phyloP scores from a whole-genome alignment of 768 basidiomycete species.

The Astraeus odoratus region DNA sequence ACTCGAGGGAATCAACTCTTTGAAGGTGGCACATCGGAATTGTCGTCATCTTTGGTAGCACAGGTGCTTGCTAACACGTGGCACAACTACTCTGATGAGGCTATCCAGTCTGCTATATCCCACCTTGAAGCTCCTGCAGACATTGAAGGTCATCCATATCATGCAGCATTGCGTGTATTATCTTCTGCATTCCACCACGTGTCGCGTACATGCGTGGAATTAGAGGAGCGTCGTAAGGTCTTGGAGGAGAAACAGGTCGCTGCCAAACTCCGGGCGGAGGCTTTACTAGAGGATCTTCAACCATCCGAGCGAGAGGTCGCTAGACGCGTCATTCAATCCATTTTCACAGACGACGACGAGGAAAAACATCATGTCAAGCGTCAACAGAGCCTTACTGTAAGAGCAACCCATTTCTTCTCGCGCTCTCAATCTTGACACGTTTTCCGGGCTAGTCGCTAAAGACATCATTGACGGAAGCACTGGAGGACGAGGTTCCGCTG shows the following conservation, averaged over 20 bases:
- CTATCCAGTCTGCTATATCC: slow-evolving; percentile 58
- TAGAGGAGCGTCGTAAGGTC: slow-evolving; percentile 50
- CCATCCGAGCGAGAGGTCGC: slow-evolving; percentile 63
- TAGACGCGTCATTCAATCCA: slow-evolving; percentile 54
- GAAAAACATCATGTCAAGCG: slow-evolving; percentile 42
- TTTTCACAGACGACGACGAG: slow-evolving; percentile 49
- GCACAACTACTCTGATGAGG: slow-evolving; percentile 75
- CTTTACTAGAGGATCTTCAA: slow-evolving; percentile 49
- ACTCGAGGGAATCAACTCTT: slow-evolving; percentile 9
- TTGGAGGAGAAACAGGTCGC: slow-evolving; percentile 56
- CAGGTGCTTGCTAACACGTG: slow-evolving; percentile 63
- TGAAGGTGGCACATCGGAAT: slow-evolving; percentile 8
- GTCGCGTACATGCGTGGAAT: slow-evolving; percentile 48
- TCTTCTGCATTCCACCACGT: slow-evolving; percentile 61
- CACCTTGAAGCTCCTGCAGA: slow-evolving; percentile 44
- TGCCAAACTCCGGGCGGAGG: slow-evolving; percentile 44
- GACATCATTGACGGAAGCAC: slow-evolving; percentile 40
- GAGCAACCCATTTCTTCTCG: slow-evolving; percentile 13
- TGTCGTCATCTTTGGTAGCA: slow-evolving; percentile 23
- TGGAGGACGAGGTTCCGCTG: slow-evolving; percentile 43
- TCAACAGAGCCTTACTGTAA: slow-evolving; percentile 54
- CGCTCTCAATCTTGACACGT: not conserved
- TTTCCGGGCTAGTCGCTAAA: slow-evolving; percentile 33
- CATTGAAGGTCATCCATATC: slow-evolving; percentile 48
- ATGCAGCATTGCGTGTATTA: slow-evolving; percentile 59